These are phyloP conservation scores for Leccinum colubrinum DNA, from an alignment of 1,284 basidiomycete genomes.

Conservation along the genomic window DNA sequence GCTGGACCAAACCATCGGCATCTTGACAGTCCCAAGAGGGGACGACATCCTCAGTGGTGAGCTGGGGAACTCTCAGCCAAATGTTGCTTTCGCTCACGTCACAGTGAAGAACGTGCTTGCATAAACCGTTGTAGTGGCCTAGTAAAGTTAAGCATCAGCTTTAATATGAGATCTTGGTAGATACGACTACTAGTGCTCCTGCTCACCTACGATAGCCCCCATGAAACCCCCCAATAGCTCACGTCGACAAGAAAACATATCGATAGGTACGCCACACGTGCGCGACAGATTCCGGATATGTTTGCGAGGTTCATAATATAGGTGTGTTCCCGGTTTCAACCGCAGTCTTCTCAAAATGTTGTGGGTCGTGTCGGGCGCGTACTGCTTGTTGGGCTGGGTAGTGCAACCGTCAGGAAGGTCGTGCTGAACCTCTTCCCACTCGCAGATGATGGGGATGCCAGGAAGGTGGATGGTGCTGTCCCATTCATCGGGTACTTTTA, in stretches of 20 bases:
- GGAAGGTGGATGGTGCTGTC: no score
- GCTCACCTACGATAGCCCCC: not conserved
- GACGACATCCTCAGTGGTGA: not conserved
- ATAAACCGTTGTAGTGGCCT: not conserved
- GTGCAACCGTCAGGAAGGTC: no score
- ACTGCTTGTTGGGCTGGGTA: no score
- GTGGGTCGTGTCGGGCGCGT: not conserved
- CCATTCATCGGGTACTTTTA: no score
- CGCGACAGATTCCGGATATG: not conserved
- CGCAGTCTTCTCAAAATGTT: not conserved
- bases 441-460: no score
- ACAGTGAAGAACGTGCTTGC: not conserved
- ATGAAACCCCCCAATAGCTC: not conserved
- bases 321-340: not conserved
- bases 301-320: not conserved
- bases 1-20: not conserved
- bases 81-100: not conserved
- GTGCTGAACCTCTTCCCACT: no score
- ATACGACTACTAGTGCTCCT: not conserved
- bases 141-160: no score
- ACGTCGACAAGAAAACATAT: not conserved
- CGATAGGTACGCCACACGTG: not conserved
- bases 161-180: not conserved
- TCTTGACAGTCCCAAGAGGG: not conserved
- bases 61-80: not conserved